Evolutionary conservation across 768 basidiomycete species (phyloP).

Genomic region (Russula brevipes): DNA sequence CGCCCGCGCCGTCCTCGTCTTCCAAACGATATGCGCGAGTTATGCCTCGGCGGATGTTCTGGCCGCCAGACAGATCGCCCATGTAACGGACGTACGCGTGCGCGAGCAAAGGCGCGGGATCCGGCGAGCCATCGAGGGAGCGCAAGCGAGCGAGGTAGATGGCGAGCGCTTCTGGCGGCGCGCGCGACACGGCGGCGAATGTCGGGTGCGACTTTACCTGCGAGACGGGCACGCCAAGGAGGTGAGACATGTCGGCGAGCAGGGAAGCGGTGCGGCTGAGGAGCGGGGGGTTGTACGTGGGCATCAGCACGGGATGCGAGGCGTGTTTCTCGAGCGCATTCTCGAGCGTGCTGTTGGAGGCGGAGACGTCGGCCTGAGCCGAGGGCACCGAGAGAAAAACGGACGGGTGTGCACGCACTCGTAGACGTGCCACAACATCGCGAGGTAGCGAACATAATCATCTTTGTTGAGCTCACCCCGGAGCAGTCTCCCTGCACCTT

Average conservation of each 20-base stretch:
- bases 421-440: neutral
- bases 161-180: slow-evolving; percentile 43
- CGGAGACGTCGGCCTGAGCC: too few species aligned
- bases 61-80: slow-evolving; percentile 76
- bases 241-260: slow-evolving; percentile 26
- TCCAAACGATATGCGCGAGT: slow-evolving; percentile 55
- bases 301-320: slow-evolving; percentile 29
- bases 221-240: slow-evolving; percentile 49
- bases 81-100: slow-evolving; percentile 83
- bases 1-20: slow-evolving; percentile 45
- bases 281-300: slow-evolving; percentile 66
- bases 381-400: too few species aligned
- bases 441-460: neutral
- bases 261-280: slow-evolving; percentile 50
- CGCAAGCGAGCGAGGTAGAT: slow-evolving; percentile 32
- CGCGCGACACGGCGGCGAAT: slow-evolving; percentile 39
- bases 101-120: slow-evolving; percentile 55
- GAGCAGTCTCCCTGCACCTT: slow-evolving; percentile 41
- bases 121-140: slow-evolving; percentile 40
- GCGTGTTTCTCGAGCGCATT: slow-evolving; percentile 53
- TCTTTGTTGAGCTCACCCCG: slow-evolving; percentile 43
- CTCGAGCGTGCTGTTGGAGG: neutral
- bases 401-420: neutral
- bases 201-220: slow-evolving; percentile 55
- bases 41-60: slow-evolving; percentile 58